Base-by-base conservation (phyloP, 768 basidiomycete genomes). In the Mycena metata region DNA sequence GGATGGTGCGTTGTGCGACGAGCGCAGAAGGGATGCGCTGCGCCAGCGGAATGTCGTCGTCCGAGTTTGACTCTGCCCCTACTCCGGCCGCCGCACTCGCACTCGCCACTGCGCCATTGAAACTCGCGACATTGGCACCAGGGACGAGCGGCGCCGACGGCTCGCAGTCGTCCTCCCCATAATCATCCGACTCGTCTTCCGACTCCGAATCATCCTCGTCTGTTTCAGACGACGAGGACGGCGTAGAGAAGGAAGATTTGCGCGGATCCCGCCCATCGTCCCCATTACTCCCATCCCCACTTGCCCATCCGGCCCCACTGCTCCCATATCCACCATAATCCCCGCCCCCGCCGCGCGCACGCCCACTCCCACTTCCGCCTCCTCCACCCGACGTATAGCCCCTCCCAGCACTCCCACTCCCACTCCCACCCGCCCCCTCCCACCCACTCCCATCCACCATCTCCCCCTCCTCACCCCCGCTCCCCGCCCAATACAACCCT, bases 11-110 rank as follows among this genome's bases (percentile, higher is more conserved):
- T 74, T 97, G 96, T 12, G 94, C 95, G 4, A 84, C 86, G 65
- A 97, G 79, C 5, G 96, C 96, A 1, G 90, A 91, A 5, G 95
- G 96, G 61, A 95, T 94, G 35, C 90, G 85, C 70, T 88, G 89
- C 3, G 95, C 96, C 17, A 97, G 84, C 1, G 96, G 96, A 1
- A 95, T 83, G 72, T 97, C 91, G 76, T 97, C 95, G 60, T 93
- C 90, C 43, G 39, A 39, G 39, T 39, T 39, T 10, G 39, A 39
- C 39, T 39, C 39, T 39, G 39, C 39, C 39, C 39, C 39, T 10
- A 10, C 39, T 10, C 15, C 33, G 69, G 12, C 60, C 10, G 66
- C 45, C 43, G 41, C 21, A 43, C 51, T 51, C n/a, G n/a, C 42
- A 39, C 11, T 26, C 9, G 21, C 52, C 39, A 39, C 39, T 15